A percentile compares a stretch with the other conserved stretches of the same genome.
Evolutionary conservation across 306 rosid species (phyloP).

Genomic region (Quercus engelmannii): DNA sequence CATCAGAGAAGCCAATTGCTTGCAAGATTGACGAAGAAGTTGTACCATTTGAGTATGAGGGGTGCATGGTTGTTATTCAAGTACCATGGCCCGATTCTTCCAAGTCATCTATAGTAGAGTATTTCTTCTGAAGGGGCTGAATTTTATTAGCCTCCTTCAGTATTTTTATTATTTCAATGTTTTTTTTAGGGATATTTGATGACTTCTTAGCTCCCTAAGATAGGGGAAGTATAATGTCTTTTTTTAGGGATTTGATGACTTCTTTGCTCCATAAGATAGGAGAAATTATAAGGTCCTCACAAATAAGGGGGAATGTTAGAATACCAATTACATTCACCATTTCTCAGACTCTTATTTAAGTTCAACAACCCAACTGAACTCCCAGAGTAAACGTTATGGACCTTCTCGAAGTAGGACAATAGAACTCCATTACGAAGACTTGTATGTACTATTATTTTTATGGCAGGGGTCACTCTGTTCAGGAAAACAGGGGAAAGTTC

Average conservation of each 20-base stretch:
- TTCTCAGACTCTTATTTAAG: too few relatives aligned
- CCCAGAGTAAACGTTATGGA: too few relatives aligned
- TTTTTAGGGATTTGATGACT: conserved; percentile 13
- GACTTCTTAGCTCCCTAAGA: background rate
- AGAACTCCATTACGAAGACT: too few relatives aligned
- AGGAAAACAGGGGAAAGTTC: too few relatives aligned
- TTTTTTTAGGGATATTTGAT: background rate
- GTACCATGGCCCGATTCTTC: conserved; percentile 82
- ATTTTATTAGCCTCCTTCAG: background rate
- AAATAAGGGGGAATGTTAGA: too few relatives aligned
- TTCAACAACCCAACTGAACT: too few relatives aligned
- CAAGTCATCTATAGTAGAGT: conserved; percentile 46
- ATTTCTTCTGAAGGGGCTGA: conserved; percentile 31
- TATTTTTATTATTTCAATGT: background rate
- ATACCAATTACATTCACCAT: too few relatives aligned
- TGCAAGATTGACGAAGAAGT: conserved; percentile 54
- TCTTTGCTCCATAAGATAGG: background rate
- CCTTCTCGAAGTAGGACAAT: too few relatives aligned
- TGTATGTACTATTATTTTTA: too few relatives aligned
- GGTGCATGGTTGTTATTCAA: conserved; percentile 48
- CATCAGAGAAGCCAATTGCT: conserved; percentile 55
- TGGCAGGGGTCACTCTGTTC: too few relatives aligned
- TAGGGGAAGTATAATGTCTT: background rate
- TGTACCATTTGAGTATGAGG: conserved; percentile 58
- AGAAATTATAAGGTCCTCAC: background rate